phyloP scores from a whole-genome alignment of 2,329 filamentous ascomycete genomes.

The Zymoseptoria brevis region DNA sequence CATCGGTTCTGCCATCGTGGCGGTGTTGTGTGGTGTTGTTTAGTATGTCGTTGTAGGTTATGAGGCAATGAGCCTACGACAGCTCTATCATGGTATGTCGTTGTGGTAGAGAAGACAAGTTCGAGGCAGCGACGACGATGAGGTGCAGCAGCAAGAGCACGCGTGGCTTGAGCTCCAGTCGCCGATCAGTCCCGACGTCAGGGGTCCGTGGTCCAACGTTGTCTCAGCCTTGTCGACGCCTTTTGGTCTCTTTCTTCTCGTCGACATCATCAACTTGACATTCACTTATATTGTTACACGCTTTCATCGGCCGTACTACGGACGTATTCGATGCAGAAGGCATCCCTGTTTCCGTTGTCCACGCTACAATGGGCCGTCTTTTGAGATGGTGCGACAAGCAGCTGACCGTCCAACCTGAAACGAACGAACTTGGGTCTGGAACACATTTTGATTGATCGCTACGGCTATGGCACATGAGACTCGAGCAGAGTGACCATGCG shows the following conservation, averaged over 20 bases:
- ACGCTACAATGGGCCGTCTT: neutral
- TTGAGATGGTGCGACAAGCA: neutral
- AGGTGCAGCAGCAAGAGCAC: neutral
- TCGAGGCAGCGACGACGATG: neutral
- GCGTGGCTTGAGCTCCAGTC: neutral
- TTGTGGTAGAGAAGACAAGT: no score
- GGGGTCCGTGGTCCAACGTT: neutral
- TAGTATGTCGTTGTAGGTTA: neutral
- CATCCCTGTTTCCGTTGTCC: neutral
- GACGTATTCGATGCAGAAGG: neutral
- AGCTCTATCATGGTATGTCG: no score
- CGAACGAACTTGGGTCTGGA: neutral
- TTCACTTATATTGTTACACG: neutral
- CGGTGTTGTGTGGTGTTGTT: neutral
- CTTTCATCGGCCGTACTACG: neutral
- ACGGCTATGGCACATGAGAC: neutral
- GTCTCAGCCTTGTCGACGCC: neutral
- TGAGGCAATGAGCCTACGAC: neutral
- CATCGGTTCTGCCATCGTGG: conserved; percentile 2
- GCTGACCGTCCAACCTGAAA: neutral
- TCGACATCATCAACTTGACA: neutral
- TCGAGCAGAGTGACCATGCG: neutral
- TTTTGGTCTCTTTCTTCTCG: neutral
- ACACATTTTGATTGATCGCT: neutral
- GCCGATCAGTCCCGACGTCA: neutral